Conservation (phyloP, 805 yeast genomes). For the Candida andamanensis region DNA sequence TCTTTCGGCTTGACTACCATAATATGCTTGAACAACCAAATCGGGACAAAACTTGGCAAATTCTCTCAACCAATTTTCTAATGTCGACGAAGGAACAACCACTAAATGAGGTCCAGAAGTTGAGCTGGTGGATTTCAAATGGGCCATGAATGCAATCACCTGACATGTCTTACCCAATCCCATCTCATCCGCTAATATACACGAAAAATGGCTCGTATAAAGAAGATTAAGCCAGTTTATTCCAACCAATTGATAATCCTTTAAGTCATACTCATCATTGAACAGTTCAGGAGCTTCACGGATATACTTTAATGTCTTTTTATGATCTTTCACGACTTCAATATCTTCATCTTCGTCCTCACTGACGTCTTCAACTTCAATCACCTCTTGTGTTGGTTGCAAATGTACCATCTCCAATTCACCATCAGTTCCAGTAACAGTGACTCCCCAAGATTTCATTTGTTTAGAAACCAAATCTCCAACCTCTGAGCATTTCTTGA, state of each 20-base stretch:
- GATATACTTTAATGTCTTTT: conserved; percentile 41
- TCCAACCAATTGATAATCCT: conserved; percentile 95
- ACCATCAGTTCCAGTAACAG: conserved; percentile 54
- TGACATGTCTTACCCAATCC: conserved; percentile 97
- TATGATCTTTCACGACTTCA: conserved; percentile 23
- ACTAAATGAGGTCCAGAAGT: conserved; percentile 78
- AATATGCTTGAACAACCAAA: conserved; percentile 82
- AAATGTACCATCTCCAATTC: conserved; percentile 61
- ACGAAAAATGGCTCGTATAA: conserved; percentile 73
- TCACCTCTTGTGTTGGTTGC: conserved; percentile 24
- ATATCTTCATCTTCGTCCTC: conserved; percentile 30
- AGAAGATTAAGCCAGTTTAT: conserved; percentile 85
- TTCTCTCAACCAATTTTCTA: conserved; percentile 97
- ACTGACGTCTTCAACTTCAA: conserved; percentile 15
- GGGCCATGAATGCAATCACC: conserved; percentile 87
- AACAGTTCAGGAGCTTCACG: conserved; percentile 67
- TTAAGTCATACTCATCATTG: conserved; percentile 60
- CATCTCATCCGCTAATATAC: conserved; percentile 98
- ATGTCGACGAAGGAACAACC: conserved; percentile 93
- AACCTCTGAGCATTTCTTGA: conserved; percentile 73
- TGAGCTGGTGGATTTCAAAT: conserved; percentile 61
- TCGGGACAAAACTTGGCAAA: conserved; percentile 83
- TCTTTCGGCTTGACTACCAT: conserved; percentile 83
- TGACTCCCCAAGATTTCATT: conserved; percentile 86
- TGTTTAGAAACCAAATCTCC: conserved; percentile 68